These are phyloP conservation scores for Blastocystis hominis DNA, from an alignment of 352 stramenopile genomes.

Conservation along the genomic window DNA sequence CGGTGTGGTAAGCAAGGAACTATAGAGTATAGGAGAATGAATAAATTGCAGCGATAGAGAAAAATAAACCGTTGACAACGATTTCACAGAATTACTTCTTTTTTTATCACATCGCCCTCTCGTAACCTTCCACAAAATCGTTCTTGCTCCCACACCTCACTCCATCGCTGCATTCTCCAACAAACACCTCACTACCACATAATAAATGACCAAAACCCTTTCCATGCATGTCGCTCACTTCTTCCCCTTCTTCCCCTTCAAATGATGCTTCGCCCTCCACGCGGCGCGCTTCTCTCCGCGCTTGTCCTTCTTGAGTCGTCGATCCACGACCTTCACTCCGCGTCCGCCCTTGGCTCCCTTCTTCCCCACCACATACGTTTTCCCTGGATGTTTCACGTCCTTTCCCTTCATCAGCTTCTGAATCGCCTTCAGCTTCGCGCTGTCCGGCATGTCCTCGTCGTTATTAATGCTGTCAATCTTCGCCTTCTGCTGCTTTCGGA, in stretches of 20 bases:
- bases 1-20: too few relatives aligned
- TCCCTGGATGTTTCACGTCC: slow-evolving; percentile 75
- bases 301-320: slow-evolving; percentile 82
- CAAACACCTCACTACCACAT: not conserved
- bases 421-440: slow-evolving; percentile 84
- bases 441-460: slow-evolving; percentile 67
- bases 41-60: too few relatives aligned
- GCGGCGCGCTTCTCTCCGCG: slow-evolving; percentile 68
- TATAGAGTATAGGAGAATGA: too few relatives aligned
- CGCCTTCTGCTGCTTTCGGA: slow-evolving; percentile 58
- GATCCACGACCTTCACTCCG: slow-evolving; percentile 91
- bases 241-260: slow-evolving; percentile 16
- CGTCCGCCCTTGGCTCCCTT: slow-evolving; percentile 69
- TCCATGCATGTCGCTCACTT: slow-evolving; percentile 71
- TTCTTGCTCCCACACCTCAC: not conserved
- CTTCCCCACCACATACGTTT: slow-evolving; percentile 88
- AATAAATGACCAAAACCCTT: slow-evolving; percentile 58
- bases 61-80: too few relatives aligned
- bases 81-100: too few relatives aligned
- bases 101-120: too few relatives aligned
- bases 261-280: not conserved
- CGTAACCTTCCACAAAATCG: too few relatives aligned
- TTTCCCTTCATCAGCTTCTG: slow-evolving; percentile 86
- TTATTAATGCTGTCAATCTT: slow-evolving; percentile 60
- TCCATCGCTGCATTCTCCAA: not conserved